A percentile compares a stretch with the other conserved stretches of the same genome.
Conservation (phyloP, 108 stramenopile genomes). For the Nannochloropsis gaditana region DNA sequence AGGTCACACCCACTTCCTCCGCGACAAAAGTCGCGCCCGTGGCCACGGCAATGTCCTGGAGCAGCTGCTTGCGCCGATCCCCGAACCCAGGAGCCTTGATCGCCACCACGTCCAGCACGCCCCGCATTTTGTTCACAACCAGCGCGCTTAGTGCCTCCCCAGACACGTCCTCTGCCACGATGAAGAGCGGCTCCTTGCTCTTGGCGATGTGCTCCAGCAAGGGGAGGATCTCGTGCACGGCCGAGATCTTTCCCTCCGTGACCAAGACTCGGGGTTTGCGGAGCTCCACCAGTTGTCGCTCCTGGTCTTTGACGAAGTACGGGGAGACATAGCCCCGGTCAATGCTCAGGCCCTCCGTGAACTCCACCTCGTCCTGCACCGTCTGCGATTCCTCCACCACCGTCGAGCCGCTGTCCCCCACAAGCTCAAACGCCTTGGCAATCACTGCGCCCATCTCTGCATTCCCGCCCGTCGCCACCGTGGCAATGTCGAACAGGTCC, state of each 20-base stretch:
- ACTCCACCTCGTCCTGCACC: constrained; percentile 87
- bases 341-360: constrained; percentile 94
- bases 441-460: constrained; percentile 87
- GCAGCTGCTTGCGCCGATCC: constrained; percentile 79
- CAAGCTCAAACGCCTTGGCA: constrained; percentile 86
- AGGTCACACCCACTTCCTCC: constrained; percentile 90
- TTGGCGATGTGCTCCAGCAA: constrained; percentile 89
- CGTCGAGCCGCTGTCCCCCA: constrained; percentile 89
- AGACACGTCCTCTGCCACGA: constrained; percentile 91
- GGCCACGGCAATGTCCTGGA: constrained; percentile 95
- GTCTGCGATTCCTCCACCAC: constrained; percentile 93
- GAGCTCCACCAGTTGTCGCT: constrained; percentile 81
- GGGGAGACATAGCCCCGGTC: constrained; percentile 95
- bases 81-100: constrained; percentile 95
- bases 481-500: constrained; percentile 83
- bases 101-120: constrained; percentile 87
- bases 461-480: constrained; percentile 76
- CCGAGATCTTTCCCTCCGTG: constrained; percentile 90
- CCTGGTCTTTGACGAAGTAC: constrained; percentile 94
- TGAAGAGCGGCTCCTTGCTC: constrained; percentile 86
- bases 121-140: constrained; percentile 97
- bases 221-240: constrained; percentile 88
- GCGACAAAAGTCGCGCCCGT: constrained; percentile 91
- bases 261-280: constrained; percentile 62
- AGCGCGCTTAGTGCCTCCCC: constrained; percentile 92